These are phyloP conservation scores for Citrullus mucosospermus DNA, from an alignment of 306 rosid species.

Conservation along the genomic window DNA sequence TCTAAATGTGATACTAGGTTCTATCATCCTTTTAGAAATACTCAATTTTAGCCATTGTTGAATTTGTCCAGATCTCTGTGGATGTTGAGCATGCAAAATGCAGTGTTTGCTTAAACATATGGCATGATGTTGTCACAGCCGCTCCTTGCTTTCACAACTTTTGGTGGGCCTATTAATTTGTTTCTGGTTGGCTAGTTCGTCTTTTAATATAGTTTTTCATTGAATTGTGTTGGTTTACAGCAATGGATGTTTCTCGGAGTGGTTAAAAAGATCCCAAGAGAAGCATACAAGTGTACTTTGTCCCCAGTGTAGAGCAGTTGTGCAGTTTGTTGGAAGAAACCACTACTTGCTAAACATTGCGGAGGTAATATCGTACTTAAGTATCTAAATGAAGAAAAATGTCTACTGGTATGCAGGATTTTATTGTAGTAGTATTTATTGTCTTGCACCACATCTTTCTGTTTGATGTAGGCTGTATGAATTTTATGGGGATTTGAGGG, in stretches of 20 bases:
- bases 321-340: slow-evolving; percentile 80
- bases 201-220: slow-evolving; percentile 4
- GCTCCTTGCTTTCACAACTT: slow-evolving; percentile 94
- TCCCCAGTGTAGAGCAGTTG: slow-evolving; percentile 88
- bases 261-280: slow-evolving; percentile 70
- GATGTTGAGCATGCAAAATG: slow-evolving; percentile 81
- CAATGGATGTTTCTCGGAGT: slow-evolving; percentile 96
- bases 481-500: neutral
- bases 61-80: slow-evolving; percentile 43
- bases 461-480: neutral
- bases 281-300: slow-evolving; percentile 59
- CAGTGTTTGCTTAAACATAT: slow-evolving; percentile 79
- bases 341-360: slow-evolving; percentile 64
- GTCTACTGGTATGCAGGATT: neutral
- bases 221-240: slow-evolving; percentile 28
- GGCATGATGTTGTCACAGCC: slow-evolving; percentile 86
- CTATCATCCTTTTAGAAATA: neutral
- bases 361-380: slow-evolving; percentile 26
- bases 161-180: slow-evolving; percentile 40
- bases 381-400: slow-evolving; percentile 1
- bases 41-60: neutral
- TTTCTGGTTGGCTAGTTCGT: slow-evolving; percentile 8
- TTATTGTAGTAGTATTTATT: neutral
- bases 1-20: neutral
- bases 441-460: neutral